Base-by-base conservation (phyloP, 768 basidiomycete genomes). In the Amanita fuliginea region DNA sequence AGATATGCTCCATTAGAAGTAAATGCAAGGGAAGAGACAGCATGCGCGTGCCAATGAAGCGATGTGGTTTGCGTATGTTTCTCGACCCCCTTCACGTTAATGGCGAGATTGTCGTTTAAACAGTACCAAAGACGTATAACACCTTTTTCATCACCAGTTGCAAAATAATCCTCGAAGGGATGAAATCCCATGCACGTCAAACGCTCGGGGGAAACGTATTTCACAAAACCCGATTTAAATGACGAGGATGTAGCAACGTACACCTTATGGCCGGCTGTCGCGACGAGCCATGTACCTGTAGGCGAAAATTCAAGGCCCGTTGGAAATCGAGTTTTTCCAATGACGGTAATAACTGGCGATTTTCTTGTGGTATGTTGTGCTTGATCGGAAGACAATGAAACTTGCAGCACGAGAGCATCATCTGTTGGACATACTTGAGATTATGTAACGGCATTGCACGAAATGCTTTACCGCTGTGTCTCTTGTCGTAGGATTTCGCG, bases 11-110 rank as follows among this genome's bases (percentile, higher is more conserved):
- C 96, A 55, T 95, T 93, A 10, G 82, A 66, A 0, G 92, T 88
- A 64, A 98, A 99, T 0, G 81, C 72, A 22, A 99, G 62, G 1
- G 90, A 83, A 3, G 86, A 81, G 14, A 98, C 88, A 3, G 91
- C 78, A 62, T 98, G 95, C 2, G 95, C 87, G 61, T 99, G 96
- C 96, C 96, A 99, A 65, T 97, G 95, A 46, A 97, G 66, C 4
- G 81, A 76, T 3, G 88, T 83, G 0, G 91, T 94, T 58, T 89
- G 86, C 1, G 91, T 78, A 50, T 78, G 81, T 63, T 84, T 88
- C 63, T 86, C 86, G 30, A 85, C 76, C 13, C 80, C 80, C 32
- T 72, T 70, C 36, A 72, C 71, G 57, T 74, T 75, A 14, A 67
- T 59, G 9, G 70, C 66, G 21, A 74, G 60, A 19, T 71, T 71